Evolutionary conservation across 2,329 filamentous ascomycete genomes (phyloP).

Genomic region (Ophiocordyceps unilateralis): DNA sequence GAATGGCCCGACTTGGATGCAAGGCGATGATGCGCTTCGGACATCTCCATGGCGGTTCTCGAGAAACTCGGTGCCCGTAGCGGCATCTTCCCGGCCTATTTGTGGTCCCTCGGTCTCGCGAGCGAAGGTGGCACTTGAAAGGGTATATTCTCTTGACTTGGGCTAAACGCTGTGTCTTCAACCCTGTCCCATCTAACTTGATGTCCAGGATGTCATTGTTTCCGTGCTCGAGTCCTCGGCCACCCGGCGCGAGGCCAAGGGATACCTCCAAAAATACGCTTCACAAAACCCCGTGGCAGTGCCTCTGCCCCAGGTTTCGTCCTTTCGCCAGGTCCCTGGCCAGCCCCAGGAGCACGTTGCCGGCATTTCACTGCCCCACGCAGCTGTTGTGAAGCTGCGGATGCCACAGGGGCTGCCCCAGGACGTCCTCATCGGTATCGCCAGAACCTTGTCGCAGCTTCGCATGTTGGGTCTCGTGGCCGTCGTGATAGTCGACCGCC

Average conservation of each 20-base stretch:
- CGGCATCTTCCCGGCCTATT: background rate
- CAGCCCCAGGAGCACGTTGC: conserved; percentile 5
- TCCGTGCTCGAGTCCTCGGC: conserved; percentile 77
- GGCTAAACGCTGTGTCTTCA: too few relatives aligned
- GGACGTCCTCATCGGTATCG: conserved; percentile 54
- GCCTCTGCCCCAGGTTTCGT: conserved; percentile 8
- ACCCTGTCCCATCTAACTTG: background rate
- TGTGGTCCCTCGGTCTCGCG: background rate
- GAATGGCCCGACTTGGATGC: too few relatives aligned
- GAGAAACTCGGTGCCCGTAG: too few relatives aligned
- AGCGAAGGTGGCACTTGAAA: background rate
- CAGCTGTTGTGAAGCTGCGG: conserved; percentile 75
- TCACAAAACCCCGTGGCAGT: conserved; percentile 10
- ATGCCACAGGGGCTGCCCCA: conserved; percentile 55
- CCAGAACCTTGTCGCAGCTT: conserved; percentile 70
- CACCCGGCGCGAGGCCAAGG: conserved; percentile 81
- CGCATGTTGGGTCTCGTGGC: conserved; percentile 66
- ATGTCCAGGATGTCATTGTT: conserved; percentile 58
- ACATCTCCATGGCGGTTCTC: background rate
- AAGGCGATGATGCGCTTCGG: background rate
- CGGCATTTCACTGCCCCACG: conserved; percentile 20
- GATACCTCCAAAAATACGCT: conserved; percentile 75
- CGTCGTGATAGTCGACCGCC: conserved; percentile 67
- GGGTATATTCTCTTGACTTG: too few relatives aligned
- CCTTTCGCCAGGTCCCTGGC: conserved; percentile 18